Conservation (phyloP, 306 rosid species). For the Crataegus laevigata region DNA sequence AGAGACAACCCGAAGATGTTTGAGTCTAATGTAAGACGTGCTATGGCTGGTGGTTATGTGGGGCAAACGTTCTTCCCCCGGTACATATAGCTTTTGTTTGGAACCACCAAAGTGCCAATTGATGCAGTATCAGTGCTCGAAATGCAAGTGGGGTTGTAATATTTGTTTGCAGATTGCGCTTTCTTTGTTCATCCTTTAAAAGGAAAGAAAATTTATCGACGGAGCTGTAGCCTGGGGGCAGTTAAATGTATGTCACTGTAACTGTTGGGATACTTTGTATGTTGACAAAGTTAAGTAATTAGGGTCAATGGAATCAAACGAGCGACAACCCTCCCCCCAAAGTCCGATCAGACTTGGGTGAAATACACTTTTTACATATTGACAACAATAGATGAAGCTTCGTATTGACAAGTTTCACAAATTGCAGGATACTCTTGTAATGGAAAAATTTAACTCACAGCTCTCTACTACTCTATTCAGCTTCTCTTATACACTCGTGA, state of each 20-base stretch:
- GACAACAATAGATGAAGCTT: no score
- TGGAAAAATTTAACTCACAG: no score
- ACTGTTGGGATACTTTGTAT: slow-evolving; percentile 24
- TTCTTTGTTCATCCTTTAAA: slow-evolving; percentile 15
- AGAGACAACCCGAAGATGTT: slow-evolving; percentile 73
- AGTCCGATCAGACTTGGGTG: no score
- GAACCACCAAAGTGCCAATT: slow-evolving; percentile 17
- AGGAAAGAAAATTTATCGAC: slow-evolving; percentile 15
- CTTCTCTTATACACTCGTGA: no score
- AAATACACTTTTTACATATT: no score
- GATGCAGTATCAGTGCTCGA: slow-evolving; percentile 25
- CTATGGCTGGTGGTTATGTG: slow-evolving; percentile 92
- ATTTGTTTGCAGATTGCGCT: slow-evolving; percentile 26
- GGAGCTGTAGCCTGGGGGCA: slow-evolving; percentile 10
- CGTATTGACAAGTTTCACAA: no score
- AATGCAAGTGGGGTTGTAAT: slow-evolving; percentile 42
- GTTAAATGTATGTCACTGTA: slow-evolving; percentile 27
- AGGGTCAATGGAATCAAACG: no score
- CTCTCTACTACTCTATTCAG: no score
- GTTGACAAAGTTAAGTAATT: not conserved
- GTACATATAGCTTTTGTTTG: slow-evolving; percentile 43
- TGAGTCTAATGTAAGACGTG: slow-evolving; percentile 80
- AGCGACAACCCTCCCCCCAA: no score
- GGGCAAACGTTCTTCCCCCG: slow-evolving; percentile 74
- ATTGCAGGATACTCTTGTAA: no score